Percentiles rank a stretch among this genome's conserved stretches.
Conservation (phyloP, 139 green algal genomes). For the Picochlorum sp. region DNA sequence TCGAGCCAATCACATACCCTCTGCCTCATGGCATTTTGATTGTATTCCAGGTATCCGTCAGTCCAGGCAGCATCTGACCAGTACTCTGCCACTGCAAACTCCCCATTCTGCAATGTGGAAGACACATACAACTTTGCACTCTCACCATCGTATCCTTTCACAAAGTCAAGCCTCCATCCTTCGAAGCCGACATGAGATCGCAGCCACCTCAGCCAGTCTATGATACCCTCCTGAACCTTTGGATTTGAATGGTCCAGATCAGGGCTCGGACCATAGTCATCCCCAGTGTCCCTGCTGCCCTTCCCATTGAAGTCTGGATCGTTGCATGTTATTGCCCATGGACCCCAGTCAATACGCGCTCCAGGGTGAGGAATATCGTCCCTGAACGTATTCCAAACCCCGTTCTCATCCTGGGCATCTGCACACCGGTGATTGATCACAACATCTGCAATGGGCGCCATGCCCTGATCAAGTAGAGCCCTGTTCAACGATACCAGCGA, state of each 20-base stretch:
- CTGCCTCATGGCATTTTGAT: slow-evolving; percentile 39
- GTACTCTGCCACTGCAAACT: slow-evolving; percentile 64
- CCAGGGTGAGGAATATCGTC: slow-evolving; percentile 36
- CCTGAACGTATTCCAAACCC: slow-evolving; percentile 57
- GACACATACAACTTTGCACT: slow-evolving; percentile 46
- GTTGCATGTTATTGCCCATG: slow-evolving; percentile 67
- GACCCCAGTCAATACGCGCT: slow-evolving; percentile 62
- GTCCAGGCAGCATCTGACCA: slow-evolving; percentile 37
- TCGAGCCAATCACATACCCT: slow-evolving; percentile 73
- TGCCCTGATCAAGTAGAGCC: slow-evolving; percentile 43
- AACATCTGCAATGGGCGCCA: slow-evolving; percentile 82
- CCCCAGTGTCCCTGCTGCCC: slow-evolving; percentile 60
- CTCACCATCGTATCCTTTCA: slow-evolving; percentile 46
- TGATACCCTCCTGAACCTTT: slow-evolving; percentile 55
- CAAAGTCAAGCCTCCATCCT: slow-evolving; percentile 59
- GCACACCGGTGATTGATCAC: slow-evolving; percentile 88
- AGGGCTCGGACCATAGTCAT: slow-evolving; percentile 40
- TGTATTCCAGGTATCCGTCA: slow-evolving; percentile 33
- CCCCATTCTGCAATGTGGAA: slow-evolving; percentile 10
- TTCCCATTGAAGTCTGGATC: slow-evolving; percentile 62
- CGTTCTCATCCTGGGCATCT: slow-evolving; percentile 50
- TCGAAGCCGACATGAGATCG: slow-evolving; percentile 50
- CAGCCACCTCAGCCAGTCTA: slow-evolving; percentile 69
- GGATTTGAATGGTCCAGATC: slow-evolving; percentile 84
- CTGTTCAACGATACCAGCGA: slow-evolving; percentile 58